Conservation (phyloP, 495 filamentous ascomycete species). For the Stereocaulon alpinum region DNA sequence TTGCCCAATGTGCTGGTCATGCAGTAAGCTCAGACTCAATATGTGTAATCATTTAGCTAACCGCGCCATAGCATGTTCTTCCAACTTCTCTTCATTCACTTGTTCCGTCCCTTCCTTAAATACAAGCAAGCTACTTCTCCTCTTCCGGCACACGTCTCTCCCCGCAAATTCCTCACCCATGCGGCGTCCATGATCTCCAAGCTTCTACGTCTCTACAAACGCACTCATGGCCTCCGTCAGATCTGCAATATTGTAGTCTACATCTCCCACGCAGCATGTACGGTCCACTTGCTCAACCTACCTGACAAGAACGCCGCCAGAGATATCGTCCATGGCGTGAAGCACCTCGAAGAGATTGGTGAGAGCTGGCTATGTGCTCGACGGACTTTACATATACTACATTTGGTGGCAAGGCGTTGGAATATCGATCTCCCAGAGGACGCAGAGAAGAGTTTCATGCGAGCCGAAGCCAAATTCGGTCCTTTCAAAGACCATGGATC, state of each 20-base stretch:
- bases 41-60: conserved; percentile 24
- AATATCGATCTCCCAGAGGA: conserved; percentile 77
- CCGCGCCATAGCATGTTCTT: conserved; percentile 72
- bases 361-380: conserved; percentile 90
- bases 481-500: conserved; percentile 32
- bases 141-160: conserved; percentile 78
- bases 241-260: conserved; percentile 95
- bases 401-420: conserved; percentile 80
- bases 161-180: conserved; percentile 79
- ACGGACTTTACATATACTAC: conserved; percentile 74
- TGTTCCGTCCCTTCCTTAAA: conserved; percentile 93
- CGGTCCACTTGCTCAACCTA: conserved; percentile 86
- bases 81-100: conserved; percentile 90
- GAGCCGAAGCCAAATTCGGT: conserved; percentile 49
- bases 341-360: conserved; percentile 89
- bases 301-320: conserved; percentile 79
- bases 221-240: conserved; percentile 77
- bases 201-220: conserved; percentile 83
- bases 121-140: conserved; percentile 73
- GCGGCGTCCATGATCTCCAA: conserved; percentile 85
- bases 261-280: conserved; percentile 86
- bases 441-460: conserved; percentile 59
- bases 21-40: conserved; percentile 56
- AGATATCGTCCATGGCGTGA: conserved; percentile 84
- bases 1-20: conserved; percentile 83